phyloP scores from a whole-genome alignment of 2,329 filamentous ascomycete genomes.

The Diplocarpon rosae region DNA sequence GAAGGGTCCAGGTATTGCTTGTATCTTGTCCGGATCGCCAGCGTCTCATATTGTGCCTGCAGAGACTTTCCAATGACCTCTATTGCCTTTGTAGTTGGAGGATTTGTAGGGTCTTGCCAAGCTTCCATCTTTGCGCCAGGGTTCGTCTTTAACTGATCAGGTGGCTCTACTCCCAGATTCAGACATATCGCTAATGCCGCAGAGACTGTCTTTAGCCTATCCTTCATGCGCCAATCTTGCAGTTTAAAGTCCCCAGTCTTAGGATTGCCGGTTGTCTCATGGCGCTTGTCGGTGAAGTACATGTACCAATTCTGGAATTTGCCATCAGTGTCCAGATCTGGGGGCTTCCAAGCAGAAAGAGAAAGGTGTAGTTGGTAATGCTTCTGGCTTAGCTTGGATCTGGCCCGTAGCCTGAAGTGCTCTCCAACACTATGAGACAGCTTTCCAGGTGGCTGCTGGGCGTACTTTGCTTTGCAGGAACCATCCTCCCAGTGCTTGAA shows the following conservation, averaged over 20 bases:
- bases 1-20: conserved; percentile 96
- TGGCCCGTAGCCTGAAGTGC: not conserved
- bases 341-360: not conserved
- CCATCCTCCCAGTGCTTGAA: no score
- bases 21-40: conserved; percentile 91
- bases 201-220: conserved; percentile 91
- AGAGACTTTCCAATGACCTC: conserved; percentile 92
- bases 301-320: conserved; percentile 88
- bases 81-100: conserved; percentile 71
- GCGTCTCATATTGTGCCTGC: conserved; percentile 92
- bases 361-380: not conserved
- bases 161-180: conserved; percentile 95
- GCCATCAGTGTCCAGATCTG: conserved; percentile 12
- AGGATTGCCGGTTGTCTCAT: conserved; percentile 86
- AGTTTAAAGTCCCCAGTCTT: conserved; percentile 57
- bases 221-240: conserved; percentile 95
- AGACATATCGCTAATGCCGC: conserved; percentile 89
- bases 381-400: not conserved
- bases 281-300: conserved; percentile 98
- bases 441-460: not conserved
- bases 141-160: conserved; percentile 90
- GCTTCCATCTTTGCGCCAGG: conserved; percentile 91
- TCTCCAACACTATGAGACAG: not conserved
- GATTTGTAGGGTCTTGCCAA: conserved; percentile 85
- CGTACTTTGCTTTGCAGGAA: no score